phyloP scores from a whole-genome alignment of 805 yeast genomes.

The Zygosaccharomyces siamensis region DNA sequence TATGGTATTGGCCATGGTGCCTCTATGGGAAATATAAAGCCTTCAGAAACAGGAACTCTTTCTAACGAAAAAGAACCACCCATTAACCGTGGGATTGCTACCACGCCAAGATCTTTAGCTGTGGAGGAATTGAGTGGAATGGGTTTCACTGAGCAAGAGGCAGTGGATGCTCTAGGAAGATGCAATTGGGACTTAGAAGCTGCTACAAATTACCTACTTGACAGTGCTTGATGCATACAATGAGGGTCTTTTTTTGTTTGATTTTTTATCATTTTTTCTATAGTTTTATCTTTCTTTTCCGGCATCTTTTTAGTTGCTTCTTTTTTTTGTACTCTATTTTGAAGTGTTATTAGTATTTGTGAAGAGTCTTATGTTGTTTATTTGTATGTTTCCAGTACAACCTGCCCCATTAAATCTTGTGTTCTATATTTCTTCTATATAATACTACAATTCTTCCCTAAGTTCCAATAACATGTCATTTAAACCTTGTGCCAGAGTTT shows the following conservation, averaged over 20 bases:
- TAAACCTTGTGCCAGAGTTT: conserved; percentile 24
- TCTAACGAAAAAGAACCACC: conserved; percentile 11
- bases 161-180: conserved; percentile 60
- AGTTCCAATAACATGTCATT: conserved; percentile 29
- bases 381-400: background rate
- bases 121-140: conserved; percentile 77
- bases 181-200: conserved; percentile 73
- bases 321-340: background rate
- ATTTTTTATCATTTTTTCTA: background rate
- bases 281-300: background rate
- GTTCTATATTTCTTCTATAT: background rate
- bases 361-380: background rate
- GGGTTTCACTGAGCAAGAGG: conserved; percentile 75
- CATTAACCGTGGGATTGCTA: conserved; percentile 35
- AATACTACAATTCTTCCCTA: conserved; percentile 6
- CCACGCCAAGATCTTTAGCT: conserved; percentile 50
- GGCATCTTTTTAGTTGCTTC: background rate
- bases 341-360: background rate
- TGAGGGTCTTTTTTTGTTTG: background rate
- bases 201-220: conserved; percentile 83
- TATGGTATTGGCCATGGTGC: conserved; percentile 11
- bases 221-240: conserved; percentile 45
- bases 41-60: conserved; percentile 7
- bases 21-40: conserved; percentile 18
- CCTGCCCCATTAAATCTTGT: background rate